A percentile compares a stretch with the other conserved stretches of the same genome.
Evolutionary conservation across 2,329 filamentous ascomycete genomes (phyloP).

Genomic region (Calonectria honghensis): DNA sequence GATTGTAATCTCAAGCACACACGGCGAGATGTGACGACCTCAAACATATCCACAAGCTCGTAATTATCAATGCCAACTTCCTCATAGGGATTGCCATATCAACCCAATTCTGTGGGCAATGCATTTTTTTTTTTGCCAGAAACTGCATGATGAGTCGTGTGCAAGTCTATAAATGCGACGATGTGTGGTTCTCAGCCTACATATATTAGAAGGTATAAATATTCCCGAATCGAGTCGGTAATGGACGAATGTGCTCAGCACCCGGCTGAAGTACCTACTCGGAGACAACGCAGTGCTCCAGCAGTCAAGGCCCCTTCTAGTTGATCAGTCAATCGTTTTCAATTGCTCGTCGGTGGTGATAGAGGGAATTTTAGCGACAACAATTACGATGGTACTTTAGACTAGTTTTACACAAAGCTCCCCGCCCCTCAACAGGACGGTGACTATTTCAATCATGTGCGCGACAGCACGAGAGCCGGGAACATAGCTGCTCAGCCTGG

Average conservation of each 20-base stretch:
- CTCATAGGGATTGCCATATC: slow-evolving; percentile 77
- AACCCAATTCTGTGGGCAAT: slow-evolving; percentile 85
- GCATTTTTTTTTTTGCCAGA: slow-evolving; percentile 81
- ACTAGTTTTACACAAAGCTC: not conserved
- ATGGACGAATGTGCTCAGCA: slow-evolving; percentile 83
- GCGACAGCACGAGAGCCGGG: no score
- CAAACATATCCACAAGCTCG: slow-evolving; percentile 87
- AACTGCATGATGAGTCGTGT: slow-evolving; percentile 83
- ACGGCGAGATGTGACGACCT: slow-evolving; percentile 80
- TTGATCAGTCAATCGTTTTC: slow-evolving; percentile 76
- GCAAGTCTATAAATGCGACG: slow-evolving; percentile 60
- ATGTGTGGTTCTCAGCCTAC: not conserved
- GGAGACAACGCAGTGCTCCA: slow-evolving; percentile 10
- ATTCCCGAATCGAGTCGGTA: slow-evolving; percentile 81
- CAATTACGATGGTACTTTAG: slow-evolving; percentile 12
- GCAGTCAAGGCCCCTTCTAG: slow-evolving; percentile 29
- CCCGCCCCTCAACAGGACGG: not conserved
- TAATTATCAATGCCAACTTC: slow-evolving; percentile 80
- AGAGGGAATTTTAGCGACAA: slow-evolving; percentile 56
- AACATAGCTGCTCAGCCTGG: no score
- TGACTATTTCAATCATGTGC: not conserved
- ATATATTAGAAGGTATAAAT: slow-evolving; percentile 77
- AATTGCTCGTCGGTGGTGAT: slow-evolving; percentile 72
- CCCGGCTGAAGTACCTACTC: slow-evolving; percentile 60
- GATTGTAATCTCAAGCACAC: slow-evolving; percentile 75